Conservation (phyloP, 2,329 filamentous ascomycete species). For the Botrytis pseudocinerea region DNA sequence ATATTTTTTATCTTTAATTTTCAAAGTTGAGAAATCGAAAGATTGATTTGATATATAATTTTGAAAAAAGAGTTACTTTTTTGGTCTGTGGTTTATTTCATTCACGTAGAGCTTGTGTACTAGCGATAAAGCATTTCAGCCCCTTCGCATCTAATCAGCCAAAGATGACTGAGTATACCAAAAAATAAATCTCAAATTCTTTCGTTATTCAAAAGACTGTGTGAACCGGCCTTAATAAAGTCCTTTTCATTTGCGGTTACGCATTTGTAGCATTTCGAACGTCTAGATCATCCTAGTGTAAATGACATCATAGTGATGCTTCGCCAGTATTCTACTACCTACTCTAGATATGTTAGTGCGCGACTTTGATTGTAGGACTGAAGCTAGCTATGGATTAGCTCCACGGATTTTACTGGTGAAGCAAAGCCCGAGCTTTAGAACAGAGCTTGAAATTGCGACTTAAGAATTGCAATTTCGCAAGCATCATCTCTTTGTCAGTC, state of each 20-base stretch:
- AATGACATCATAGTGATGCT: background rate
- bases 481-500: too few species aligned
- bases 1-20: too few species aligned
- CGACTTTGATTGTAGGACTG: background rate
- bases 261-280: background rate
- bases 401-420: background rate
- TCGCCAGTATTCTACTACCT: background rate
- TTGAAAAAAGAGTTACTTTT: too few species aligned
- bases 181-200: background rate
- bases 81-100: too few species aligned
- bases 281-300: background rate
- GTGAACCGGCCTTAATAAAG: background rate
- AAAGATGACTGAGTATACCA: background rate
- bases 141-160: rapidly evolving
- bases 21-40: too few species aligned
- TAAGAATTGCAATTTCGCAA: background rate
- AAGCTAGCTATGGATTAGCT: background rate
- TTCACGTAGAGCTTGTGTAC: background rate
- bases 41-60: too few species aligned
- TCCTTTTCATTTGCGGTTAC: rapidly evolving
- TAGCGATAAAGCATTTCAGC: background rate
- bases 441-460: background rate
- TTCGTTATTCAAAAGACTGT: background rate
- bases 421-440: background rate
- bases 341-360: background rate